Evolutionary conservation across 1,284 basidiomycete species (phyloP).

Genomic region (Puccinia hordei): DNA sequence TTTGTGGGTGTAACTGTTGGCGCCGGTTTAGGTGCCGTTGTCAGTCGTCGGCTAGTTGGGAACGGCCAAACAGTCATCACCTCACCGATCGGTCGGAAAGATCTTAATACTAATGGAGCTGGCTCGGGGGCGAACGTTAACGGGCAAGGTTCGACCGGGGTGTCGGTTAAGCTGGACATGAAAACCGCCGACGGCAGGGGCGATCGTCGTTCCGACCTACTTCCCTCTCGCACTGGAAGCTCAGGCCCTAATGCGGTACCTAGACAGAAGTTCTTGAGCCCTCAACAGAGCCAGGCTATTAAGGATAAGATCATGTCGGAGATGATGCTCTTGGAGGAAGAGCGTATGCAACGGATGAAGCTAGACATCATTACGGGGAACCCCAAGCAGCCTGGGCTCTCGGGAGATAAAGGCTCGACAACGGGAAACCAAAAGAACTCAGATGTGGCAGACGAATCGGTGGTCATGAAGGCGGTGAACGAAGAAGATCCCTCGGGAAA

Average conservation of each 20-base stretch:
- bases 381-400: background rate
- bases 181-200: conserved; percentile 19
- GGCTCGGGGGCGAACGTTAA: conserved; percentile 7
- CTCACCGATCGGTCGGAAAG: conserved; percentile 50
- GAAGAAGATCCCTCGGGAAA: conserved; percentile 96
- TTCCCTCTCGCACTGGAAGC: conserved; percentile 34
- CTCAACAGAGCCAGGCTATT: conserved; percentile 82
- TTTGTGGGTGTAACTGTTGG: conserved; percentile 57
- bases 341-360: conserved; percentile 92
- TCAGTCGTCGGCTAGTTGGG: conserved; percentile 48
- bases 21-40: conserved; percentile 56
- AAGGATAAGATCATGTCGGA: conserved; percentile 96
- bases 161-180: conserved; percentile 53
- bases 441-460: conserved; percentile 56
- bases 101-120: conserved; percentile 6
- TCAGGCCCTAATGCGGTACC: conserved; percentile 52
- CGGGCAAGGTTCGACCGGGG: conserved; percentile 53
- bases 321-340: conserved; percentile 95
- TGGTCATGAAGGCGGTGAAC: conserved; percentile 88
- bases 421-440: conserved; percentile 61
- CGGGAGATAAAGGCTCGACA: conserved; percentile 1
- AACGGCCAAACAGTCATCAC: conserved; percentile 34
- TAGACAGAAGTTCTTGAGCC: conserved; percentile 64
- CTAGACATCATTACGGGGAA: conserved; percentile 60
- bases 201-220: conserved; percentile 4